These are phyloP conservation scores for Linderniella brevidens DNA, from an alignment of 257 asterid species.

Conservation along the genomic window DNA sequence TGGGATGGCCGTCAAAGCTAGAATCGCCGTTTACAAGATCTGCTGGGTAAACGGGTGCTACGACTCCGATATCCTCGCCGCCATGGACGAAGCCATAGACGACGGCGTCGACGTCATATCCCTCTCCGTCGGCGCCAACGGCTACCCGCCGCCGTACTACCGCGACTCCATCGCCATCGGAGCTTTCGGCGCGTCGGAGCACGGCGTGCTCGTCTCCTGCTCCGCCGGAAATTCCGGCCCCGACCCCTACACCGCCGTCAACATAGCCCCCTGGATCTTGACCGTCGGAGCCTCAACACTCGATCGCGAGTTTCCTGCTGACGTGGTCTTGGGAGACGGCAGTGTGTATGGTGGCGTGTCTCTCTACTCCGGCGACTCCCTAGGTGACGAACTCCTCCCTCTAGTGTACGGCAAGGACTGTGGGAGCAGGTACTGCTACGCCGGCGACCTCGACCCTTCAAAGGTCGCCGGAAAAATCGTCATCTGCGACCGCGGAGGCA, in stretches of 20 bases:
- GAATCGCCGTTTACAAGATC: constrained; percentile 75
- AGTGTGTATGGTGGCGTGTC: constrained; percentile 56
- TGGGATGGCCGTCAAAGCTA: constrained; percentile 82
- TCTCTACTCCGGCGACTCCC: constrained; percentile 41
- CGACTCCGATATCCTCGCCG: constrained; percentile 82
- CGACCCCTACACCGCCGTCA: constrained; percentile 40
- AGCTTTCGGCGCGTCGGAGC: constrained; percentile 51
- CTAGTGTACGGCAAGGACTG: constrained; percentile 61
- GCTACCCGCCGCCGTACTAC: constrained; percentile 51
- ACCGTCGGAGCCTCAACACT: constrained; percentile 94
- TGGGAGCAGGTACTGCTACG: constrained; percentile 64
- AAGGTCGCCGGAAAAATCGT: constrained; percentile 79
- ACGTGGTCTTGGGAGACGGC: constrained; percentile 67
- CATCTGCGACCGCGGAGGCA: constrained; percentile 85
- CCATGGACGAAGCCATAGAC: constrained; percentile 57
- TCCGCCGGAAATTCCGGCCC: constrained; percentile 94
- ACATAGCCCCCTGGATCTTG: constrained; percentile 91
- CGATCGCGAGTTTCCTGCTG: constrained; percentile 88
- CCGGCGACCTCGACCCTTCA: constrained; percentile 35
- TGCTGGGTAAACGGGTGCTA: constrained; percentile 70
- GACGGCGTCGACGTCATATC: constrained; percentile 82
- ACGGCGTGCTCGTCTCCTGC: constrained; percentile 80
- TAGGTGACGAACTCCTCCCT: constrained; percentile 25
- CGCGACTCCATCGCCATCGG: constrained; percentile 80
- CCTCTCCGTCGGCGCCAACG: constrained; percentile 64